Percentiles rank a stretch among this genome's conserved stretches.
These are phyloP conservation scores for Xylona heveae DNA, from an alignment of 495 filamentous ascomycete species.

Conservation along the genomic window DNA sequence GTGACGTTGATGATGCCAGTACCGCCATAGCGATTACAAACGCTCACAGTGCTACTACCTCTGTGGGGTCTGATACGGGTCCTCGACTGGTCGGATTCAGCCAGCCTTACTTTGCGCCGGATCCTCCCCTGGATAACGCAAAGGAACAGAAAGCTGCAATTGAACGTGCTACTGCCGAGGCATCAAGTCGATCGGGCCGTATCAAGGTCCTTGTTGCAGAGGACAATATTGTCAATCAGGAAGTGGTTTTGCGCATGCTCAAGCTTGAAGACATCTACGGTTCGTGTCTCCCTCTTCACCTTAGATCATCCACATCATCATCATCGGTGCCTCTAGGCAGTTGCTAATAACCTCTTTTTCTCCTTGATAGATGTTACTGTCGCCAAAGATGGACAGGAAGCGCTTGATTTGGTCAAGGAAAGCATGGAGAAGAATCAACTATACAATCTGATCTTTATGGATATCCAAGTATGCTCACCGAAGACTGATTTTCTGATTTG, in stretches of 20 bases:
- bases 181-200: conserved; percentile 28
- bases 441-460: conserved; percentile 86
- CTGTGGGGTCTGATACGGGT: conserved; percentile 27
- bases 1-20: too few relatives aligned
- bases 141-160: conserved; percentile 24
- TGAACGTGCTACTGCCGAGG: conserved; percentile 23
- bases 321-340: neutral
- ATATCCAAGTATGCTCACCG: conserved; percentile 27
- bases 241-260: conserved; percentile 66
- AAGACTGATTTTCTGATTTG: neutral
- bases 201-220: conserved; percentile 80
- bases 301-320: conserved; percentile 1
- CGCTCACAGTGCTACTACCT: conserved; percentile 5
- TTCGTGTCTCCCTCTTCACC: conserved; percentile 10
- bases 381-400: conserved; percentile 77
- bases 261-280: conserved; percentile 46
- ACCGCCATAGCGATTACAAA: too few relatives aligned
- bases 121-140: conserved; percentile 17
- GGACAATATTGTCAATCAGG: conserved; percentile 88
- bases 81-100: conserved; percentile 67
- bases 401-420: conserved; percentile 63
- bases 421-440: conserved; percentile 49
- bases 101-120: conserved; percentile 64
- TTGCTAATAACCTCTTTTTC: conserved; percentile 11
- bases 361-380: conserved; percentile 51